A percentile compares a stretch with the other conserved stretches of the same genome.
These are phyloP conservation scores for Aureobasidium sp. DNA, from an alignment of 2,329 filamentous ascomycete species.

Conservation along the genomic window DNA sequence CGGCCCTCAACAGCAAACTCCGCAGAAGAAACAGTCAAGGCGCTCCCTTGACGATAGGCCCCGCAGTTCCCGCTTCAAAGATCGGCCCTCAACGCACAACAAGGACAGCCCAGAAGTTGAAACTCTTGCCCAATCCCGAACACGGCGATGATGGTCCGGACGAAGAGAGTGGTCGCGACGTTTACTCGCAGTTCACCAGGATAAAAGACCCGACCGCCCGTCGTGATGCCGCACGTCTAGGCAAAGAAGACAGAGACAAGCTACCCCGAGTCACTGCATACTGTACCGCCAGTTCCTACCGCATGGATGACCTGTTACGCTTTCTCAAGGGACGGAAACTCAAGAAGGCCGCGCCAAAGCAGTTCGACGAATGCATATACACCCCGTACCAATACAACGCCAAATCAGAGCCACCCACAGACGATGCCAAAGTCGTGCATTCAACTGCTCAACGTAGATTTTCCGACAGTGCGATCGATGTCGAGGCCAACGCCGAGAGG, in stretches of 20 bases:
- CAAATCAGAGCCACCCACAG: slow-evolving; percentile 23
- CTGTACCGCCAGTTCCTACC: slow-evolving; percentile 87
- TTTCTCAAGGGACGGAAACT: slow-evolving; percentile 83
- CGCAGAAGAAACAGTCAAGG: slow-evolving; percentile 80
- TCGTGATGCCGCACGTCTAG: slow-evolving; percentile 82
- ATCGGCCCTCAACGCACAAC: slow-evolving; percentile 92
- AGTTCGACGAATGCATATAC: slow-evolving; percentile 97
- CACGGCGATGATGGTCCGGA: slow-evolving; percentile 68
- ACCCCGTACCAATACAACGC: slow-evolving; percentile 75
- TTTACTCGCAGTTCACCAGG: slow-evolving; percentile 94
- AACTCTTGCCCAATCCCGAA: slow-evolving; percentile 88
- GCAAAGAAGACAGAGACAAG: slow-evolving; percentile 83
- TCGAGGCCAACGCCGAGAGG: slow-evolving; percentile 44
- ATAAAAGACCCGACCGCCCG: slow-evolving; percentile 95
- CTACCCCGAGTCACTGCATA: slow-evolving; percentile 92
- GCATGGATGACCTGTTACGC: slow-evolving; percentile 80
- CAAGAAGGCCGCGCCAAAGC: slow-evolving; percentile 75
- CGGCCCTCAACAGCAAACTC: slow-evolving; percentile 79
- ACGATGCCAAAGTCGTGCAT: slow-evolving; percentile 29
- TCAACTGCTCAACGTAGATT: slow-evolving; percentile 56
- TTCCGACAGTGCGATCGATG: slow-evolving; percentile 63
- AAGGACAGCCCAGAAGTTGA: slow-evolving; percentile 93
- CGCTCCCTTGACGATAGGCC: slow-evolving; percentile 42
- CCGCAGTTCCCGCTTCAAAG: slow-evolving; percentile 51
- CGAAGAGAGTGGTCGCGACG: slow-evolving; percentile 87